Base-by-base conservation (phyloP, 257 asterid species). In the Nicotiana otophora region DNA sequence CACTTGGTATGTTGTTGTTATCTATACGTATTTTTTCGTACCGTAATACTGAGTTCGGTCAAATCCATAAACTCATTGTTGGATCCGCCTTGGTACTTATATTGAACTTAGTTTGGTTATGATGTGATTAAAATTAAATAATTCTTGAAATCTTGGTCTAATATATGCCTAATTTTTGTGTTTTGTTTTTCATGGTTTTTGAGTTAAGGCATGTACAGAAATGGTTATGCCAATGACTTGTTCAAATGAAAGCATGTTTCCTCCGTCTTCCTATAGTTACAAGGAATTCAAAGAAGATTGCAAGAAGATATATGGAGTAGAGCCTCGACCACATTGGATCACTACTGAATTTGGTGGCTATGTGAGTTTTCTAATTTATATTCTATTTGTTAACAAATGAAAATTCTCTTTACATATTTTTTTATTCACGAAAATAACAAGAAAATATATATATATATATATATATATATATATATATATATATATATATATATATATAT, bases 141-240 rank as follows among this genome's bases (percentile, higher is more conserved):
- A 19, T 6, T 17, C 64, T 58, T 19, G 64, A 58, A 53, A 58
- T 58, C 64, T 58, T n/a, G 64, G 3, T 58, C 26, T 2, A 17
- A 16, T 57, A 1, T 3, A 46, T 8, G 19, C 12, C 54, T 51
- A 64, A 12, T 48, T 39, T 15, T 20, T 9, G 48, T 75, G 1
- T 65, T 3, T 46, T 46, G 15, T 65, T 31, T 31, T 23, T 17
- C 42, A 5, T 81, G 82, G 6, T 48, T 74, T 70, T 7, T 75
- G 46, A 16, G 58, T 87, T 70, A 85, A 92, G 97, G 94, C 97
- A 57, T 93, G 98, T 66, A 93, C 98, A 36, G 98, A 93, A 86
- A 93, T 93, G 98, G 98, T 92, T 30, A 92, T 92, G 97, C 98
- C 95, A 15, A 86, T 91, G 92, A 80, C 84, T 19, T 86, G 88